Evolutionary conservation across 345 rosid species (phyloP).

Genomic region (Gossypium ekmanianum): DNA sequence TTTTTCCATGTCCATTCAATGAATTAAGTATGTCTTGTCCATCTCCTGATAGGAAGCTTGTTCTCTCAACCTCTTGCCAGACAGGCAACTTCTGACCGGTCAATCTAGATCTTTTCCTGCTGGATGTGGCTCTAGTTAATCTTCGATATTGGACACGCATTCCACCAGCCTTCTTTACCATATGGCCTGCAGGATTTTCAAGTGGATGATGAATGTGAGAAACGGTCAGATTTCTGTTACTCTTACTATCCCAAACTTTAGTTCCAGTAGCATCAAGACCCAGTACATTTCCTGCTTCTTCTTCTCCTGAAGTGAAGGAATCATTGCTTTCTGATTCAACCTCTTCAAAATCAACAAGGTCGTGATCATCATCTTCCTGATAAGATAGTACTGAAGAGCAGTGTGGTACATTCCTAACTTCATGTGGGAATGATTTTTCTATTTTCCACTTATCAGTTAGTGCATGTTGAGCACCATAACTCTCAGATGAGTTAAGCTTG

Average conservation of each 20-base stretch:
- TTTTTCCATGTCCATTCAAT: slow-evolving; percentile 32
- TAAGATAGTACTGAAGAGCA: slow-evolving; percentile 36
- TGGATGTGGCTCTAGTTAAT: slow-evolving; percentile 40
- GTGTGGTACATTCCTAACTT: slow-evolving; percentile 33
- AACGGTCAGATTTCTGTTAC: slow-evolving; percentile 63
- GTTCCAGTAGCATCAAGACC: slow-evolving; percentile 93
- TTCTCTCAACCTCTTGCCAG: slow-evolving; percentile 81
- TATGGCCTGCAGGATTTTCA: slow-evolving; percentile 58
- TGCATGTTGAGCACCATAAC: slow-evolving; percentile 23
- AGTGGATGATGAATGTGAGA: slow-evolving; percentile 94
- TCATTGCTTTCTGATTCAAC: slow-evolving; percentile 54
- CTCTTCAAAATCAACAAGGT: slow-evolving; percentile 29
- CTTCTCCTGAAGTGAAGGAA: slow-evolving; percentile 76
- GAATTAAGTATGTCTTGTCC: slow-evolving; percentile 65
- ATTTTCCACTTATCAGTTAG: slow-evolving; percentile 15
- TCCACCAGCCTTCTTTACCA: slow-evolving; percentile 44
- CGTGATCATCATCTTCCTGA: slow-evolving; percentile 48
- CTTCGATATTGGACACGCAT: slow-evolving; percentile 47
- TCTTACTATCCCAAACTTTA: slow-evolving; percentile 95
- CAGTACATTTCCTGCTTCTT: slow-evolving; percentile 53
- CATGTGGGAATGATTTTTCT: slow-evolving; percentile 27
- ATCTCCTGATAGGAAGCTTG: slow-evolving; percentile 75
- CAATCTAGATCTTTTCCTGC: slow-evolving; percentile 69
- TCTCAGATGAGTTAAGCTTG: slow-evolving; percentile 26
- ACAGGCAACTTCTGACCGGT: slow-evolving; percentile 38